These are phyloP conservation scores for Cajanus cajan DNA, from an alignment of 306 rosid species.

Conservation along the genomic window DNA sequence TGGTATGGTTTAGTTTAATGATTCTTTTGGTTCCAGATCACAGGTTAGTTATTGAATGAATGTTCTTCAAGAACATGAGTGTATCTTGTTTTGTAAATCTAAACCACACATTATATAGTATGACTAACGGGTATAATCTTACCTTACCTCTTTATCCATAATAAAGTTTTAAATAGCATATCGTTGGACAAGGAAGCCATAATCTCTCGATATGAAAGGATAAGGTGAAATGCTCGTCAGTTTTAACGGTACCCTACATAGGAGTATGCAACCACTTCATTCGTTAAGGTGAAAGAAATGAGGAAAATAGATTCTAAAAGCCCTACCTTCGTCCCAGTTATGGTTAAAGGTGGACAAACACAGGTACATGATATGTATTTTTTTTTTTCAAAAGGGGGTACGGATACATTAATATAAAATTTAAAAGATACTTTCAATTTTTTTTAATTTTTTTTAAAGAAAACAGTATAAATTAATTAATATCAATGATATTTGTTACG, in stretches of 20 bases:
- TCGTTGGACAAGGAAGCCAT: neutral
- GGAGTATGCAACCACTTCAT: no score
- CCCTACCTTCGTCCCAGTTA: no score
- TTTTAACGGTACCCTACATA: neutral
- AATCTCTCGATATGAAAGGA: neutral
- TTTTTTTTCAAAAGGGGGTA: no score
- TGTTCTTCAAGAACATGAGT: conserved; percentile 28
- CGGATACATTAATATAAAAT: no score
- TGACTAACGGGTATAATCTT: conserved; percentile 2
- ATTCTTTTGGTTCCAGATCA: conserved; percentile 16
- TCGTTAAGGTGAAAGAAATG: no score
- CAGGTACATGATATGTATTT: no score
- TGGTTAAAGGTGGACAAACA: no score
- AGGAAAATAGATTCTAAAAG: no score
- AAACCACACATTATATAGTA: conserved; percentile 13
- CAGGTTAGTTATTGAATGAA: conserved; percentile 5
- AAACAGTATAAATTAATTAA: no score
- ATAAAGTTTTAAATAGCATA: neutral
- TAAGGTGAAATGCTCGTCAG: neutral
- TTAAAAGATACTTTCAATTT: no score
- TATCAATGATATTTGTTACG: no score
- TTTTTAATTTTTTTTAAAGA: no score
- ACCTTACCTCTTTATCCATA: neutral
- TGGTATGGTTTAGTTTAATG: conserved; percentile 26
- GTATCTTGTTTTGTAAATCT: conserved; percentile 25